phyloP scores from a whole-genome alignment of 805 yeast species.

The Ascoidea asiatica region DNA sequence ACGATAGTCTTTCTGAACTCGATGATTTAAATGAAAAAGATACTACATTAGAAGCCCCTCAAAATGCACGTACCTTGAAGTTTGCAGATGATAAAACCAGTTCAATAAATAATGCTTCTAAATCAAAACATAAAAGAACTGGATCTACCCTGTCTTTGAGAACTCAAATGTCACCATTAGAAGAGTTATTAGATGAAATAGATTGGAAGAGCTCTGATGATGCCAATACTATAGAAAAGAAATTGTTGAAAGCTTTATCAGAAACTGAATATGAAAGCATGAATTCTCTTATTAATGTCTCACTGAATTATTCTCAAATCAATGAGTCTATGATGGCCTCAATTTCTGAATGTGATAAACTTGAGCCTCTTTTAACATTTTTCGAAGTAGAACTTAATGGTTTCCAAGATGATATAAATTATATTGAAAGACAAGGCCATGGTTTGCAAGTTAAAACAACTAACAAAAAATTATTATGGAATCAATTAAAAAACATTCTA shows the following conservation, averaged over 20 bases:
- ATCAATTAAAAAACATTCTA: constrained; percentile 54
- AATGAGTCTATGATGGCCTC: constrained; percentile 29
- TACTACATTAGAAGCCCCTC: constrained; percentile 6
- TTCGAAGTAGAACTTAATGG: constrained; percentile 50
- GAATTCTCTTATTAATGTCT: constrained; percentile 37
- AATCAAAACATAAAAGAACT: neutral
- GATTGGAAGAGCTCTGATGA: constrained; percentile 66
- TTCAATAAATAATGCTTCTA: too few relatives aligned
- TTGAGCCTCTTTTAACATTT: constrained; percentile 39
- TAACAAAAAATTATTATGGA: constrained; percentile 64
- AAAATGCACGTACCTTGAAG: neutral
- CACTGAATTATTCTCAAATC: constrained; percentile 28
- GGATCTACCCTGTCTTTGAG: neutral
- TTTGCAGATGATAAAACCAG: neutral
- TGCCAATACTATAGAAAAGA: constrained; percentile 40
- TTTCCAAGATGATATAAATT: constrained; percentile 53
- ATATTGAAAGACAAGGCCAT: constrained; percentile 60
- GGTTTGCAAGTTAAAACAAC: constrained; percentile 77
- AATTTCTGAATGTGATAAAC: constrained; percentile 36
- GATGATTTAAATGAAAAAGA: constrained; percentile 10
- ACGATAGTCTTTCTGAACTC: constrained; percentile 5
- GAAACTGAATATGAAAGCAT: constrained; percentile 52
- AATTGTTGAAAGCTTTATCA: constrained; percentile 45
- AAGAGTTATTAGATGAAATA: constrained; percentile 64
- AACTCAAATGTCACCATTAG: constrained; percentile 21